Base-by-base conservation (phyloP, 129 eudicot species). In the Flaveria sonorensis region DNA sequence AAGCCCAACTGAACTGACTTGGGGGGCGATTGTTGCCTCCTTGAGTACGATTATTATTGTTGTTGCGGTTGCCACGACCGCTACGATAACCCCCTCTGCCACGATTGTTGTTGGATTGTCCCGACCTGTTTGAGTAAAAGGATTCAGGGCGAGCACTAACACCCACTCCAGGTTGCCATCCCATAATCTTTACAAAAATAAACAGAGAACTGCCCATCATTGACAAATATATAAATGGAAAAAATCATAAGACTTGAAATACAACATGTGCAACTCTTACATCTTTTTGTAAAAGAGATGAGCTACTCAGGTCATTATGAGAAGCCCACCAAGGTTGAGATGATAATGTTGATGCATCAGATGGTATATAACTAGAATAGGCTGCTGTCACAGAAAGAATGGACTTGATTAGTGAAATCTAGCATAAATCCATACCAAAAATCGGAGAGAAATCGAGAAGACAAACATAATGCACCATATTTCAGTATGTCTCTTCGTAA, bases 221-320 rank as follows among this genome's bases (percentile, higher is more conserved):
- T 26, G 18, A 45, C 64, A 40, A 53, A 50, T n/a, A 42, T 23
- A 82, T 60, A 7, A 56, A 68, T 59, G 18, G 18, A 23, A 52
- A 77, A n/a, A 52, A n/a, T 12, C 18, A 65, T 43, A 30, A 11
- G 19, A 10, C 55, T 15, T 62, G 57, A 72, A 11, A 8, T 47
- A 45, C 36, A 28, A 70, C 15, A 21, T 32, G 72, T 30, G 39
- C 6, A 45, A 52, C 28, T 15, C 96, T 89, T 80, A 87, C 96
- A 85, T 89, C 96, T 59, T 80, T 87, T 4, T 79, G 83, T 30
- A 79, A 24, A 72, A 84, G 86, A n/a, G 85, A 71, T 20, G 86
- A 82, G 65, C 76, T 71, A 59, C 84, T 72, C 71, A 68, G 78
- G 48, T 71, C 32, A 70, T 67, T 86, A 74, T 43, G 72, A 66